These are phyloP conservation scores for Acrocalymma vagum DNA, from an alignment of 2,329 filamentous ascomycete species.

Conservation along the genomic window DNA sequence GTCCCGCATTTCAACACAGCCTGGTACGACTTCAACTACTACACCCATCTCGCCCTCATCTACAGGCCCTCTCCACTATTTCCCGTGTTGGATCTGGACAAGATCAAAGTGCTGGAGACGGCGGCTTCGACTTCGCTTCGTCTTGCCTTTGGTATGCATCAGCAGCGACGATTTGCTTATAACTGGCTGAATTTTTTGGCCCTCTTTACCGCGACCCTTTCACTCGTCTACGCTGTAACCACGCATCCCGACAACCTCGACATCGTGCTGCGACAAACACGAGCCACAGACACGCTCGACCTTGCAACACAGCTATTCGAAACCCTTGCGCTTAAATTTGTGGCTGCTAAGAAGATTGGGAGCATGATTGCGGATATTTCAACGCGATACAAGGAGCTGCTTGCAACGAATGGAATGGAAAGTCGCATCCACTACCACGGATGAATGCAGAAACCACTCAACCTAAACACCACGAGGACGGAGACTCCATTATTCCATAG, in stretches of 20 bases:
- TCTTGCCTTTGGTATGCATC: slow-evolving; percentile 53
- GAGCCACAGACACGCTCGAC: slow-evolving; percentile 17
- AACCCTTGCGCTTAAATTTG: slow-evolving; percentile 13
- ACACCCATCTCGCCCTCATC: slow-evolving; percentile 55
- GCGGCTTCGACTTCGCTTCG: slow-evolving; percentile 53
- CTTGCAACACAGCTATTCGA: slow-evolving; percentile 15
- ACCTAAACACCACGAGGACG: no score
- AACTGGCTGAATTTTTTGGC: slow-evolving; percentile 58
- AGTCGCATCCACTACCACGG: no score
- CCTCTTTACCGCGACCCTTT: slow-evolving; percentile 54
- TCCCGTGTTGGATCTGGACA: slow-evolving; percentile 45
- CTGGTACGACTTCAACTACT: slow-evolving; percentile 61
- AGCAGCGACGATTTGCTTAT: slow-evolving; percentile 53
- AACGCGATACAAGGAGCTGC: not conserved
- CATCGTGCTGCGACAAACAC: slow-evolving; percentile 13
- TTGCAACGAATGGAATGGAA: no score
- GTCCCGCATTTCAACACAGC: slow-evolving; percentile 55
- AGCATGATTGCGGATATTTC: slow-evolving; percentile 13
- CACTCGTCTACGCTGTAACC: slow-evolving; percentile 55
- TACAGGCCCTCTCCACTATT: slow-evolving; percentile 56
- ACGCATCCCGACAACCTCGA: slow-evolving; percentile 43
- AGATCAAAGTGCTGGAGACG: slow-evolving; percentile 49
- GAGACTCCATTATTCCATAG: no score
- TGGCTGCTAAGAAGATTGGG: slow-evolving; percentile 12
- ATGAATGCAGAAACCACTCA: no score